phyloP scores from a whole-genome alignment of 805 yeast species.

The Komagataella phaffii region DNA sequence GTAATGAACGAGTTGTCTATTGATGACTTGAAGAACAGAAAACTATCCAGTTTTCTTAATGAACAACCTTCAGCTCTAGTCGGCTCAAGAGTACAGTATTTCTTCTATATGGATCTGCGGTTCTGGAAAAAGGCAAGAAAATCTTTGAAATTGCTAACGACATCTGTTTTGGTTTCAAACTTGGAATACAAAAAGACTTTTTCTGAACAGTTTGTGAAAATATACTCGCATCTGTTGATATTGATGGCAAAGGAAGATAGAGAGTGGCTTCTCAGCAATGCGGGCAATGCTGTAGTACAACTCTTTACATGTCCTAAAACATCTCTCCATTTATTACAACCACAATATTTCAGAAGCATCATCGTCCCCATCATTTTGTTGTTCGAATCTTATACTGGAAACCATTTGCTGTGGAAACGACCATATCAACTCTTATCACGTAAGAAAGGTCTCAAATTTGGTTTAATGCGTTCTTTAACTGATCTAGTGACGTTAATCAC shows the following conservation, averaged over 20 bases:
- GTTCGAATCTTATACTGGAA: slow-evolving; percentile 21
- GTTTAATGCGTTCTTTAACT: not conserved
- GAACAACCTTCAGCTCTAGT: not conserved
- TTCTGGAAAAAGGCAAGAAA: slow-evolving; percentile 38
- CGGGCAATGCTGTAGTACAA: slow-evolving; percentile 22
- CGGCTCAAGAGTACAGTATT: slow-evolving; percentile 39
- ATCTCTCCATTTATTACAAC: slow-evolving; percentile 24
- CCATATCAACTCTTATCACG: not conserved
- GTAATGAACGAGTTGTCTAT: not conserved
- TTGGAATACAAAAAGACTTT: slow-evolving; percentile 30
- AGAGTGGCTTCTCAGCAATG: slow-evolving; percentile 28
- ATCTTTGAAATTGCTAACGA: slow-evolving; percentile 29
- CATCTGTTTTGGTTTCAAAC: slow-evolving; percentile 45
- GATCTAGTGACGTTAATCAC: not conserved
- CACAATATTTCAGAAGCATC: slow-evolving; percentile 26
- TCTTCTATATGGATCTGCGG: slow-evolving; percentile 47
- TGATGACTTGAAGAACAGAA: slow-evolving; percentile 11
- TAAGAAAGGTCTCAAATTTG: not conserved
- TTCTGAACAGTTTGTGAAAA: slow-evolving; percentile 37
- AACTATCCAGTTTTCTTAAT: slow-evolving; percentile 3
- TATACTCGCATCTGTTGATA: slow-evolving; percentile 36
- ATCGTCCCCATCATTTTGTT: slow-evolving; percentile 31
- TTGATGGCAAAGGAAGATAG: slow-evolving; percentile 35
- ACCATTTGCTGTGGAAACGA: slow-evolving; percentile 7
- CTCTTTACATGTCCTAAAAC: slow-evolving; percentile 29